phyloP scores from a whole-genome alignment of 2,329 filamentous ascomycete genomes.

The Aspergillus hortae region DNA sequence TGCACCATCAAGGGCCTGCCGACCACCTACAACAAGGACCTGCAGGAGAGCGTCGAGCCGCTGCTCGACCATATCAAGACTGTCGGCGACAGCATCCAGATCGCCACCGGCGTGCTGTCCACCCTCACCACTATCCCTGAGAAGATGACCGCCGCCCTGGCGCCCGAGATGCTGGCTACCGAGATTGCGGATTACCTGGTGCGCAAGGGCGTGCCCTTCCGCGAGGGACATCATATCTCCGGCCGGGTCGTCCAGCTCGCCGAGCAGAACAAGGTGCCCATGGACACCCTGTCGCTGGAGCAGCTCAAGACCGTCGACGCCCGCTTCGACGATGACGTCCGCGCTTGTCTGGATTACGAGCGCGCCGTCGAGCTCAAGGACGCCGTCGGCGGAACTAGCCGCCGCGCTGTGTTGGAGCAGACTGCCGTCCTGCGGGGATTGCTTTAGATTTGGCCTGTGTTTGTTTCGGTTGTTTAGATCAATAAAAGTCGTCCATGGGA shows the following conservation, averaged over 20 bases:
- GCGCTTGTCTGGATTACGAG: constrained; percentile 73
- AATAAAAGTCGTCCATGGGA: neutral
- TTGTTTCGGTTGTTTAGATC: neutral
- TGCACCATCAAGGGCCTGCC: constrained; percentile 72
- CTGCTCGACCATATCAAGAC: constrained; percentile 82
- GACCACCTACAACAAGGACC: constrained; percentile 83
- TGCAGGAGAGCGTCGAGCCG: constrained; percentile 86
- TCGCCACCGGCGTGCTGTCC: constrained; percentile 74
- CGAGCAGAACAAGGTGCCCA: constrained; percentile 62
- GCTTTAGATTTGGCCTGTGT: constrained; percentile 31
- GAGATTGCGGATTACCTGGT: constrained; percentile 49
- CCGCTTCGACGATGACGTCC: constrained; percentile 69
- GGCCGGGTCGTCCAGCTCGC: constrained; percentile 69
- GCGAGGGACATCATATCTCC: constrained; percentile 75
- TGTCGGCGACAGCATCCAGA: constrained; percentile 74
- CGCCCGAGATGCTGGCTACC: constrained; percentile 76
- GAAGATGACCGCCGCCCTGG: constrained; percentile 74
- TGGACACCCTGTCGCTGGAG: constrained; percentile 65
- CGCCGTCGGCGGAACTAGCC: constrained; percentile 75
- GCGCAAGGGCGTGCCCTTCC: constrained; percentile 63
- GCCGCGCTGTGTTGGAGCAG: constrained; percentile 63
- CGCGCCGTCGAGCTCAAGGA: constrained; percentile 75
- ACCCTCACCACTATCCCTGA: constrained; percentile 68
- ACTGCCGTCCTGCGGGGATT: constrained; percentile 60
- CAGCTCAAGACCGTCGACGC: constrained; percentile 66